Evolutionary conservation across 1,284 basidiomycete genomes (phyloP), one percentile per base, ranked within the genome.

Genomic region (Trichosporon sp.): DNA sequence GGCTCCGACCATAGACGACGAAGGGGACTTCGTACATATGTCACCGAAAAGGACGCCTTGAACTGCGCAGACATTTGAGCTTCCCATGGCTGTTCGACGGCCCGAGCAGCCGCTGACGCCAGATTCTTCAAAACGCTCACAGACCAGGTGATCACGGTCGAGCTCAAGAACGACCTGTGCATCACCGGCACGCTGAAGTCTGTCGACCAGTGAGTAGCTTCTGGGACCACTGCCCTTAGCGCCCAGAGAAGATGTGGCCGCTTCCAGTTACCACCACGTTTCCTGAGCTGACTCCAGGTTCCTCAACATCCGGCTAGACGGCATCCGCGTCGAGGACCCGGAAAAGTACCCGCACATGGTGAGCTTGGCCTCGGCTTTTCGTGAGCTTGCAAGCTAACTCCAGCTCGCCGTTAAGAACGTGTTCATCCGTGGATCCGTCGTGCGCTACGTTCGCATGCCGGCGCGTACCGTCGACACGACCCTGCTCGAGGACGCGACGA

Each of bases 391-490:
- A 40, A 37, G 70, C 70, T 74, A 21, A 73, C 65, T 71, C 19
- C 78, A 99, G 96, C 94, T 98, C 90, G 95, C 97, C 0, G 96
- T 99, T 65, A 97, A 96, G 86, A 99, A 98, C 82, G 96, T 94
- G 81, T 99, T 99, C 83, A 99, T 99, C 78, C 91, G 97, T 70
- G 97, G 97, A 71, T 98, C 95, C 2, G 97, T 99, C 12, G 96
- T 99, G 48, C 91, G 97, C 76, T 99, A 98, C 81, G 97, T 99
- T 10, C 92, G 97, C 81, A 88, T 99, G 71, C 93, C 95, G 2
- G 90, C 93, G 21, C 91, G 93, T 71, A 92, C 93, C 73, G 94
- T 99, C 73, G 96, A 99, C 84, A 98, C 95, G 4, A 95, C 97
- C 77, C 84, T 99, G 67, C 83, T 99, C 68, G 97, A 99, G 85